These are phyloP conservation scores for Galeopsis tetrahit DNA, from an alignment of 257 asterid species.

Conservation along the genomic window DNA sequence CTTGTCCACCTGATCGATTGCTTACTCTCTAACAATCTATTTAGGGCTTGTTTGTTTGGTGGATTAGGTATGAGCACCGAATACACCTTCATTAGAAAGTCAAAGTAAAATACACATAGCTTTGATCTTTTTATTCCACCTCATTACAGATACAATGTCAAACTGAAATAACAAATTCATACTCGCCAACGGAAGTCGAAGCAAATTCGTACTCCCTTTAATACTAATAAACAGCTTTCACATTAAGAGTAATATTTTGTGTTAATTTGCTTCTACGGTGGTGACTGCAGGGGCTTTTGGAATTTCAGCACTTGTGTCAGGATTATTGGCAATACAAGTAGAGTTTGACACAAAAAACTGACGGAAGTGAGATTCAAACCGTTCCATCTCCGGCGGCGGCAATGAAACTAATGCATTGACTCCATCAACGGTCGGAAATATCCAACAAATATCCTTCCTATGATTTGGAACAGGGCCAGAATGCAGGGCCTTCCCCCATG, in stretches of 20 bases:
- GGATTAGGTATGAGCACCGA: too few species aligned
- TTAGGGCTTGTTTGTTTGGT: too few species aligned
- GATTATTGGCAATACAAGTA: too few species aligned
- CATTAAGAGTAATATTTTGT: too few species aligned
- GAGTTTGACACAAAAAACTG: neutral
- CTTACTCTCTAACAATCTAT: neutral
- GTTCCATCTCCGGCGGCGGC: slow-evolving; percentile 42
- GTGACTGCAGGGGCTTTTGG: neutral
- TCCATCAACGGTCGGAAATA: slow-evolving; percentile 37
- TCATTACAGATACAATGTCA: slow-evolving; percentile 27
- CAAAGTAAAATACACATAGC: neutral
- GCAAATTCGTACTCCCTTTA: too few species aligned
- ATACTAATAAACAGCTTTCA: too few species aligned
- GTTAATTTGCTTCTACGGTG: neutral
- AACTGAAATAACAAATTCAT: slow-evolving; percentile 2
- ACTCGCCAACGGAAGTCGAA: neutral
- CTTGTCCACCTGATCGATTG: neutral
- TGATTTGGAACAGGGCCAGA: slow-evolving; percentile 63
- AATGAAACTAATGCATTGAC: slow-evolving; percentile 45
- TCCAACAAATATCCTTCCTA: slow-evolving; percentile 45
- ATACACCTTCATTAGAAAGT: neutral
- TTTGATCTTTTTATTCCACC: too few species aligned
- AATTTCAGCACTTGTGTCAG: neutral
- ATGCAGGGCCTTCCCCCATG: slow-evolving; percentile 77
- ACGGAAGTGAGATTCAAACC: slow-evolving; percentile 29